Conservation (phyloP, 805 yeast species). For the Candida ipomoeae region DNA sequence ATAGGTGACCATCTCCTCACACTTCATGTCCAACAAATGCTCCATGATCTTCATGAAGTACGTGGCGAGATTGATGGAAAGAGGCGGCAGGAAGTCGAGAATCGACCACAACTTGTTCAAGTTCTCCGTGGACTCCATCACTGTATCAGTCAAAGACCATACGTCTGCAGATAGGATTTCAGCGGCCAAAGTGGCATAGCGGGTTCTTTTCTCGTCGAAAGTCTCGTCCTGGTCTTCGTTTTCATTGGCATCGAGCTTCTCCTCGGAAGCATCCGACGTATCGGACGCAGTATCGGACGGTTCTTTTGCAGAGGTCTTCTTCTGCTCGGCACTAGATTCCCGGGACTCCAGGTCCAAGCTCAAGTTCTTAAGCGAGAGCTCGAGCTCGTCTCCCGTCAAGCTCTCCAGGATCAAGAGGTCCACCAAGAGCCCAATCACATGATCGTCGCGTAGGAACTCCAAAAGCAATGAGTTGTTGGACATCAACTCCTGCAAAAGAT, state of each 20-base stretch:
- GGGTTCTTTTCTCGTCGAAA: conserved; percentile 30
- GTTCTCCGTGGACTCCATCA: conserved; percentile 67
- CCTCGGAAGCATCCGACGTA: background rate
- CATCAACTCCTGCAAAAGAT: conserved; percentile 50
- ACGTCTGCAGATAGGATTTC: conserved; percentile 89
- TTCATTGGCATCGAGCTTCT: conserved; percentile 6
- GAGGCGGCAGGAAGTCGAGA: conserved; percentile 61
- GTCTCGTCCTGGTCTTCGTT: conserved; percentile 15
- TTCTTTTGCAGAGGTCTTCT: background rate
- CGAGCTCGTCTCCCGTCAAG: conserved; percentile 16
- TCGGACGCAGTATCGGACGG: background rate
- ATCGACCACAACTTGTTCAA: conserved; percentile 75
- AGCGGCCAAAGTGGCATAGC: conserved; percentile 55
- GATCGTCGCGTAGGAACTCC: conserved; percentile 60
- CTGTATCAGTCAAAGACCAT: conserved; percentile 89
- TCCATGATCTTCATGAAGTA: conserved; percentile 50
- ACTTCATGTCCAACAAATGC: conserved; percentile 44
- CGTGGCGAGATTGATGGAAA: conserved; percentile 71
- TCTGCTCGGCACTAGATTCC: background rate
- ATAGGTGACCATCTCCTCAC: conserved; percentile 44
- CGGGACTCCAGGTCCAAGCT: conserved; percentile 7
- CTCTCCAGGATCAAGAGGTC: conserved; percentile 32
- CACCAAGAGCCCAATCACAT: conserved; percentile 33
- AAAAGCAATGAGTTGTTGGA: conserved; percentile 72
- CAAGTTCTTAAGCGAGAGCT: conserved; percentile 14